Base-by-base conservation (phyloP, 768 basidiomycete genomes). In the Leccinellum luteum region DNA sequence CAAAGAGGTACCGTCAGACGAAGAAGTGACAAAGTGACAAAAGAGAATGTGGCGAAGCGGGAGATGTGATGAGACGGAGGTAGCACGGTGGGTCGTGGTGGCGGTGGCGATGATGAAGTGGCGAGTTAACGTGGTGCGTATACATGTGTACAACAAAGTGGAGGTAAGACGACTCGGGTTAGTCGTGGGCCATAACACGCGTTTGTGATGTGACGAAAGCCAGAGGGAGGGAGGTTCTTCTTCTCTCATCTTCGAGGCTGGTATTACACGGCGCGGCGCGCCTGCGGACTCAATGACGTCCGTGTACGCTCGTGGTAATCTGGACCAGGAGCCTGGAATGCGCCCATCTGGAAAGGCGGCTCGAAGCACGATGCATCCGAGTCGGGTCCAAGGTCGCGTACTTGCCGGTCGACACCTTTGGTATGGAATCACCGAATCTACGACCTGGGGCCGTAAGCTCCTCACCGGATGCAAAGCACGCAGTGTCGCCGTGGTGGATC, bases 61-160 rank as follows among this genome's bases (percentile, higher is more conserved):
- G 43, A n/a, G n/a, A 52, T 44, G 43, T 27, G 47, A 48, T 10
- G 25, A 44, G 21, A 25, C 34, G 60, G 59, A 27, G 48, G 27
- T 63, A 31, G 47, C 19, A 51, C 43, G 53, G 54, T 25, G 27
- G n/a, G 30, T 60, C 52, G 38, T 9, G 30, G 38, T 38, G 45
- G 50, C 44, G 21, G 44, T 45, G 44, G 44, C 12, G 44, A 44
- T 44, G 19, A 44, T 14, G 12, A n/a, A 38, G 9, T 38, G 38
- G 38, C n/a, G 38, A 19, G 4, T 41, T 41, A 41, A n/a, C 17
- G 38, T 41, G n/a, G 35, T 38, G 35, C 35, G 35, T 38, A 38
- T 17, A 41, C 38, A 41, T 41, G 38, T 41, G 35, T 38, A 38
- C 35, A 17, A 43, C 41, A 12, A 43, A 19, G 44, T 45, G 44